Evolutionary conservation across 2,329 filamentous ascomycete genomes (phyloP).

Genomic region (Alternaria novae-zelandiae): DNA sequence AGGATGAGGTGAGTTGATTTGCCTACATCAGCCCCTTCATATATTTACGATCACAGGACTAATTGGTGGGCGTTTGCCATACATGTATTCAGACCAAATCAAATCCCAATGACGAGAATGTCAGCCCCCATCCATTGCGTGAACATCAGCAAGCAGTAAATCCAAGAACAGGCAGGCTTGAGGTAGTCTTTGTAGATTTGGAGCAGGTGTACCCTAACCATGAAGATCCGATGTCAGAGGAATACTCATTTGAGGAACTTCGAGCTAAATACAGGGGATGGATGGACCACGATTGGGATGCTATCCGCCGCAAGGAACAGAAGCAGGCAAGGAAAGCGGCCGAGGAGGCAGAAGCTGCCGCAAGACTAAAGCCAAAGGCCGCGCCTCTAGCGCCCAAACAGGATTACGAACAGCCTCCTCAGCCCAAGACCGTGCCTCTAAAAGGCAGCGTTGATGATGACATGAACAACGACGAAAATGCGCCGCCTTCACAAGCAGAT

Average conservation of each 20-base stretch:
- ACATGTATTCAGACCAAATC: slow-evolving; percentile 60
- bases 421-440: slow-evolving; percentile 38
- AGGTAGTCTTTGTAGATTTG: slow-evolving; percentile 87
- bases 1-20: slow-evolving; percentile 82
- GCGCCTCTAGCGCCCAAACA: slow-evolving; percentile 26
- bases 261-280: slow-evolving; percentile 78
- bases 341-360: slow-evolving; percentile 19
- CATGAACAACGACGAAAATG: slow-evolving; percentile 55
- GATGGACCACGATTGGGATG: slow-evolving; percentile 62
- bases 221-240: slow-evolving; percentile 69
- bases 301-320: slow-evolving; percentile 36
- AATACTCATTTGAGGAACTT: slow-evolving; percentile 91
- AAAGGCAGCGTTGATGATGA: slow-evolving; percentile 45
- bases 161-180: slow-evolving; percentile 79
- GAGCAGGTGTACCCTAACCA: slow-evolving; percentile 83
- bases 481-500: slow-evolving; percentile 54
- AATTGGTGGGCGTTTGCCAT: slow-evolving; percentile 67
- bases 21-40: slow-evolving; percentile 45
- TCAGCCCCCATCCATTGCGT: slow-evolving; percentile 68
- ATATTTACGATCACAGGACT: slow-evolving; percentile 72
- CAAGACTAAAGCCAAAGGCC: slow-evolving; percentile 19
- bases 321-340: slow-evolving; percentile 33
- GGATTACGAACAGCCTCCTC: slow-evolving; percentile 20
- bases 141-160: slow-evolving; percentile 84
- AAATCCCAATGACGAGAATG: slow-evolving; percentile 42